Base-by-base conservation (phyloP, 352 stramenopile genomes). In the Pythium brachiatum region DNA sequence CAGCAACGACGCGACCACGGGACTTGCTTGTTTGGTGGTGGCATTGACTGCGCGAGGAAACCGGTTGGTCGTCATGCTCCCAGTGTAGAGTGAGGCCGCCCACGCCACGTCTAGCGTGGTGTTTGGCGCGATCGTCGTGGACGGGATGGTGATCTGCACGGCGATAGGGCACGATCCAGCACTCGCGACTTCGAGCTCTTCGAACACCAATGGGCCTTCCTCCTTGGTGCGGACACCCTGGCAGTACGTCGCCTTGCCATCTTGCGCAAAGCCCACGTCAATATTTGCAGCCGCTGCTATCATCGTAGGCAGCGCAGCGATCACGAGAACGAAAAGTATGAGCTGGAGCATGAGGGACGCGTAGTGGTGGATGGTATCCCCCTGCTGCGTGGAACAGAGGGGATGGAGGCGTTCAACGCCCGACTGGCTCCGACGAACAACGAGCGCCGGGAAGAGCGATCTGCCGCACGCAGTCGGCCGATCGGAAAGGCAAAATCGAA, bases 21-120 rank as follows among this genome's bases (percentile, higher is more conserved):
- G 60, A 4, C 66, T 68, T 0, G 83, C 74, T 6, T 86, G 63
- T 13, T 68, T 57, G 3, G 74, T 85, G 29, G 29, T 46, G 15
- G 61, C 13, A 62, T 90, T 78, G 43, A 89, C 75, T 8, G 80
- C 71, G 55, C 79, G 79, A 0, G 83, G 79, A 60, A 92, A 92
- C 23, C 82, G 76, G 61, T 69, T 69, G 47, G 81, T 23, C 1
- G 53, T 68, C 15, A 62, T 31, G 0, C 26, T 29, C 44, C 72
- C 66, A 13, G 59, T 58, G 18, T 75, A 76, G 18, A 75, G 70
- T 25, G 53, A 32, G 7, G 61, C 61, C 9, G 46, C 34, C 80
- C 80, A 90, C n/a, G 75, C 76, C 58, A 90, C 76, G 0, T 53
- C 73, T 31, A 92, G 41, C 15, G 62, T 60, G 23, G 84, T 66